Percentiles rank a stretch among this genome's conserved stretches.
Evolutionary conservation across 2,329 filamentous ascomycete species (phyloP).

Genomic region (Ophiostoma sp.): DNA sequence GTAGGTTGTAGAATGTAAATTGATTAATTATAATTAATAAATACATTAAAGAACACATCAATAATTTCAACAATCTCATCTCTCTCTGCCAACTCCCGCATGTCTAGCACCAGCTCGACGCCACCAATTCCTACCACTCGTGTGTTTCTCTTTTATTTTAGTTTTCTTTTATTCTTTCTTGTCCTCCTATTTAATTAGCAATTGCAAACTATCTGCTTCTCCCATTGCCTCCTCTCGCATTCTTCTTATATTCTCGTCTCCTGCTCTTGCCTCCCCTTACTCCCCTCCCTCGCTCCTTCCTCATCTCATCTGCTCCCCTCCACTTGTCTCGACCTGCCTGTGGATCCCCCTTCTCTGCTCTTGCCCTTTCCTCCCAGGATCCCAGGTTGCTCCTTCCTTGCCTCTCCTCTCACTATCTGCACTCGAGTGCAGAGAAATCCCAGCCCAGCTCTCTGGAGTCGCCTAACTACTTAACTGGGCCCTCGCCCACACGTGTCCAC

Average conservation of each 20-base stretch:
- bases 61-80: background rate
- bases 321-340: conserved; percentile 6
- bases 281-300: background rate
- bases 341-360: conserved; percentile 17
- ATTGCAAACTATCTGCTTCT: no score
- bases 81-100: background rate
- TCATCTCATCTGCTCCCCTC: background rate
- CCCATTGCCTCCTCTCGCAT: background rate
- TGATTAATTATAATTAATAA: no score
- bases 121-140: background rate
- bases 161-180: background rate
- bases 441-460: conserved; percentile 13
- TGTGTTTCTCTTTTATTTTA: background rate
- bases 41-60: no score
- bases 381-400: background rate
- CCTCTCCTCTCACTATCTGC: background rate
- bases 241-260: background rate
- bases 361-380: conserved; percentile 4
- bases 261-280: background rate
- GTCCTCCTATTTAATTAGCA: background rate
- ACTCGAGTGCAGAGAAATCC: background rate
- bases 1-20: background rate
- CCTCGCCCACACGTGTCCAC: conserved; percentile 23
- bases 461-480: conserved; percentile 13
- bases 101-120: background rate